These are phyloP conservation scores for Wickerhamomyces ciferrii DNA, from an alignment of 805 yeast species.

Conservation along the genomic window DNA sequence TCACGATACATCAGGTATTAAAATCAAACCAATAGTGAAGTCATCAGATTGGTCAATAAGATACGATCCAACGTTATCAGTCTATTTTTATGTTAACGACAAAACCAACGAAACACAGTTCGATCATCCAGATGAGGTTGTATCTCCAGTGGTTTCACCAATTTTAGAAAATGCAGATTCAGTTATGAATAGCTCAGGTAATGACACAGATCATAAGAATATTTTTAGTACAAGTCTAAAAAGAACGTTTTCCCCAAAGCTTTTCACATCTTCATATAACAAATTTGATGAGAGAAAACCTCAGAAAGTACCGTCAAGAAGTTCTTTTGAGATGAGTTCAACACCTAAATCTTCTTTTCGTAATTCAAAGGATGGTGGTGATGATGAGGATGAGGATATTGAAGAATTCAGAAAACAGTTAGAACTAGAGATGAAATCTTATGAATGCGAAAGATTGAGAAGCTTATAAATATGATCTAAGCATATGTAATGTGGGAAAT, in stretches of 20 bases:
- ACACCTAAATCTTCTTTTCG: not conserved
- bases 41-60: constrained; percentile 18
- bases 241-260: constrained; percentile 17
- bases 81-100: constrained; percentile 27
- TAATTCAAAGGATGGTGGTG: not conserved
- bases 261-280: constrained; percentile 4
- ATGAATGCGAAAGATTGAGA: constrained; percentile 14
- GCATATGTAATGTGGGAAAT: too few species aligned
- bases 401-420: constrained; percentile 17
- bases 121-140: constrained; percentile 35
- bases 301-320: not conserved
- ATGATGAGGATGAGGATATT: constrained; percentile 13
- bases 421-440: constrained; percentile 16
- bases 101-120: constrained; percentile 26
- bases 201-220: constrained; percentile 6
- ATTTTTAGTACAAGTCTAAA: constrained; percentile 11
- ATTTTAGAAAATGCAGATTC: not conserved
- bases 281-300: not conserved
- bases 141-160: constrained; percentile 10
- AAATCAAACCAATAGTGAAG: constrained; percentile 9
- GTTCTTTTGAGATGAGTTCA: not conserved
- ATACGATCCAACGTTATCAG: constrained; percentile 25
- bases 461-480: not conserved
- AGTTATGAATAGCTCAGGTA: not conserved
- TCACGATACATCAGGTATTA: not conserved